Evolutionary conservation across 2,329 filamentous ascomycete genomes (phyloP).

Genomic region (Fusarium sp.): DNA sequence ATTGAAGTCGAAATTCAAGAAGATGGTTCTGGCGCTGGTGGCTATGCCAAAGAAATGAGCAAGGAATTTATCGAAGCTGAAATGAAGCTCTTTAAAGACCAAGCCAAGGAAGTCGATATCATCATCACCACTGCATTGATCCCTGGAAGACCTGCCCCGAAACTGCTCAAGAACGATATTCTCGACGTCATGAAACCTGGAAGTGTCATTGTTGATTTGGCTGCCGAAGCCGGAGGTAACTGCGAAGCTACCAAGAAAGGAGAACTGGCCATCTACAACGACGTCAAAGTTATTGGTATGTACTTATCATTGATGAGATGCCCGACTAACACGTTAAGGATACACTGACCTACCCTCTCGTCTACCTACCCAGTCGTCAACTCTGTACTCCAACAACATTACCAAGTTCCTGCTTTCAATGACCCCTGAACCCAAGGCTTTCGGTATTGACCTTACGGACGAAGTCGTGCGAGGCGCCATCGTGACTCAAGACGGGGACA

Average conservation of each 20-base stretch:
- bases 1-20: conserved; percentile 88
- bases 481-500: conserved; percentile 80
- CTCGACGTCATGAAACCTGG: conserved; percentile 89
- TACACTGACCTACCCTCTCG: conserved; percentile 91
- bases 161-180: conserved; percentile 84
- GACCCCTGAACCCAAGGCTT: conserved; percentile 79
- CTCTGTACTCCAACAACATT: conserved; percentile 93
- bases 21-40: conserved; percentile 84
- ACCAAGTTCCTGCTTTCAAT: conserved; percentile 89
- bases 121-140: conserved; percentile 94
- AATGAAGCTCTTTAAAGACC: conserved; percentile 91
- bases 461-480: conserved; percentile 89
- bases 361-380: conserved; percentile 88
- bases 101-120: conserved; percentile 89
- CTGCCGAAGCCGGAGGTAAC: conserved; percentile 88
- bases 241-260: conserved; percentile 84
- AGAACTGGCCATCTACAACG: conserved; percentile 76
- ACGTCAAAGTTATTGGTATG: conserved; percentile 85
- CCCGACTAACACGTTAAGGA: conserved; percentile 57
- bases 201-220: conserved; percentile 88
- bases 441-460: conserved; percentile 82
- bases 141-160: conserved; percentile 84
- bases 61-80: conserved; percentile 93
- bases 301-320: not conserved
- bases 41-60: conserved; percentile 94